Evolutionary conservation across 2,329 filamentous ascomycete genomes (phyloP), one percentile per base, ranked within the genome.

Genomic region (Dendryphion nanum): DNA sequence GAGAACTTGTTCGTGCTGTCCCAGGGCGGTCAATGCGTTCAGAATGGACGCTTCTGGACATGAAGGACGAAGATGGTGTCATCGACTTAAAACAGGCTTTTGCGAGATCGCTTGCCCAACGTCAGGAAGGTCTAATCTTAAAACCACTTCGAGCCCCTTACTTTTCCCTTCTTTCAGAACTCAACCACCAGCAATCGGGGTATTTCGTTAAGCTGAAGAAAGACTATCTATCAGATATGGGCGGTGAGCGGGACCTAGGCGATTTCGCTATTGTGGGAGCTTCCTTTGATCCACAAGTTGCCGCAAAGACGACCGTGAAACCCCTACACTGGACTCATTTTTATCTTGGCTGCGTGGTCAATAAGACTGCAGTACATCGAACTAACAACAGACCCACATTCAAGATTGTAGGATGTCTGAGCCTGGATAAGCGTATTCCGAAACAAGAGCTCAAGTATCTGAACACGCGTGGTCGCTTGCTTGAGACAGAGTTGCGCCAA

Each of bases 121-220:
- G 80, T 19, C 82, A 81, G 57, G 90, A 96, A 68, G 90, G 90
- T 0, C 72, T 93, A 13, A 82, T 95, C 0, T 62, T 95, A 34
- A 95, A 95, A 63, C 81, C 85, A 1, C 72, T 71, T 19, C 82
- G 89, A 42, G 80, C 85, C 17, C 81, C 89, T 0, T 95, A 95
- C 57, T 86, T 95, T 45, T 53, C 67, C 12, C 37, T 64, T 30
- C 42, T 47, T 7, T 45, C 41, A 35, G 30, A 57, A 38, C 15
- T 53, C 53, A 40, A 50, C 32, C 40, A 57, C 52, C 48, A 31
- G 51, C 52, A 29, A 35, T 40, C 53, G 50, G 66, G 51, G 45
- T 72, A 69, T 40, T 85, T 81, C 59, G 86, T 95, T 55, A 95
- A 95, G 65, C 65, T 95, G 29, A 95, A 95, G 64, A 95, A 95